phyloP scores from a whole-genome alignment of 73 alveolate species.

The Paramecium pentaurelia region DNA sequence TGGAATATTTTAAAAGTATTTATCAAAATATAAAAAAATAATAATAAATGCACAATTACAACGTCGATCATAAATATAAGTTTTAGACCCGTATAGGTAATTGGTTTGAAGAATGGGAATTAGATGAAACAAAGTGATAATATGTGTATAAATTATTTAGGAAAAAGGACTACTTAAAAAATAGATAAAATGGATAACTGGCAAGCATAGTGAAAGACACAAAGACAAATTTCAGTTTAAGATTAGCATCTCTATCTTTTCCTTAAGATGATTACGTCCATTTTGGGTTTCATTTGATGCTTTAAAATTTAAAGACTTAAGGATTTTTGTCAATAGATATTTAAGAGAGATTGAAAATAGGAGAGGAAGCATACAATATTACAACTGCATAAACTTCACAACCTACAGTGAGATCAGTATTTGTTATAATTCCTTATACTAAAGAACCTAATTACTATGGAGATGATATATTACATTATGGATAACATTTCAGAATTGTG shows the following conservation, averaged over 20 bases:
- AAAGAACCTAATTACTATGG: conserved; percentile 38
- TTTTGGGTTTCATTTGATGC: conserved; percentile 14
- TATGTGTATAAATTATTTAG: not conserved
- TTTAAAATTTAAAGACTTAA: conserved; percentile 1
- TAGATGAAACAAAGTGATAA: conserved; percentile 54
- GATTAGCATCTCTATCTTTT: conserved; percentile 14
- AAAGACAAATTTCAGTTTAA: not conserved
- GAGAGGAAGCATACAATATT: conserved; percentile 48
- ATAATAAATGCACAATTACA: conserved; percentile 52
- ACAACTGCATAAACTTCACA: conserved; percentile 26
- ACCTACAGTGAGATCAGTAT: conserved; percentile 61
- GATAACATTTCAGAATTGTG: conserved; percentile 47
- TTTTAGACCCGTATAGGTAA: conserved; percentile 53
- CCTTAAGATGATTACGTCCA: conserved; percentile 17
- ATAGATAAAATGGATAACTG: conserved; percentile 29
- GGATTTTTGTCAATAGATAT: conserved; percentile 42
- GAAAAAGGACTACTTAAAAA: not conserved
- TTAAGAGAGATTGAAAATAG: conserved; percentile 40
- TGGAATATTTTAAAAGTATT: not conserved
- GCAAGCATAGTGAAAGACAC: not conserved
- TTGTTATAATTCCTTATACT: not conserved
- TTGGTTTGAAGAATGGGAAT: conserved; percentile 64
- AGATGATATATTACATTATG: conserved; percentile 54
- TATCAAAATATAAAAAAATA: not conserved
- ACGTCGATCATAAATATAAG: conserved; percentile 52